Base-by-base conservation (phyloP, 306 rosid genomes). In the Castanospermum australe region DNA sequence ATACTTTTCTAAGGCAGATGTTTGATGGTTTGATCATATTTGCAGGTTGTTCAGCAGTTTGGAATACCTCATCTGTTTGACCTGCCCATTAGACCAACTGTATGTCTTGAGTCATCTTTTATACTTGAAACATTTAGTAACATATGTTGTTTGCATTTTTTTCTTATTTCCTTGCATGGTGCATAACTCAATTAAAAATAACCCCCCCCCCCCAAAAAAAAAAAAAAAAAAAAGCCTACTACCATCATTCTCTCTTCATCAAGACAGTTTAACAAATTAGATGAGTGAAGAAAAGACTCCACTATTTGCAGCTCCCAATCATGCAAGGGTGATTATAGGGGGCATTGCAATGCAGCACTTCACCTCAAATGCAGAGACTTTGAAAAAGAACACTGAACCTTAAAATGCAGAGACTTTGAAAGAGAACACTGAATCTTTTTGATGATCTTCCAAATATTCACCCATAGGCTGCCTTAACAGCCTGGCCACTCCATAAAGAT, bases 41-140 rank as follows among this genome's bases (percentile, higher is more conserved):
- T 80, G 56, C 91, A 90, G 95, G 92, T 90, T 28, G 87, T 90
- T 47, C 83, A 88, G 84, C 95, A 90, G 67, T 88, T 90, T 78
- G 95, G 92, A 75, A 90, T 90, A 67, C 92, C 92, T 41, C 87
- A 90, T 81, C 83, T 88, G 55, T 90, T 87, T 85, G 91, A 88
- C 79, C 91, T 90, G 73, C 95, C 95, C 28, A 90, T 90, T 54
- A 79, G 91, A 84, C 92, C 95, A 52, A 85, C 90, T 9, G 92
- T 90, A 86, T 45, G 92, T 85, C 47, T 51, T 65, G 13, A 24
- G 50, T 36, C 42, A 18, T 22, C 39, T 14, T 57, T 44, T 17
- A 28, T 2, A 47, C 38, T 35, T 39, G 14, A 72, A 36, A 54
- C 42, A 25, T 71, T 11, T 71, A 17, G 45, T 32, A 50, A 32